Percentiles rank a stretch among this genome's conserved stretches.
Evolutionary conservation across 2,329 filamentous ascomycete genomes (phyloP).

Genomic region (Pestalotiopsis fici): DNA sequence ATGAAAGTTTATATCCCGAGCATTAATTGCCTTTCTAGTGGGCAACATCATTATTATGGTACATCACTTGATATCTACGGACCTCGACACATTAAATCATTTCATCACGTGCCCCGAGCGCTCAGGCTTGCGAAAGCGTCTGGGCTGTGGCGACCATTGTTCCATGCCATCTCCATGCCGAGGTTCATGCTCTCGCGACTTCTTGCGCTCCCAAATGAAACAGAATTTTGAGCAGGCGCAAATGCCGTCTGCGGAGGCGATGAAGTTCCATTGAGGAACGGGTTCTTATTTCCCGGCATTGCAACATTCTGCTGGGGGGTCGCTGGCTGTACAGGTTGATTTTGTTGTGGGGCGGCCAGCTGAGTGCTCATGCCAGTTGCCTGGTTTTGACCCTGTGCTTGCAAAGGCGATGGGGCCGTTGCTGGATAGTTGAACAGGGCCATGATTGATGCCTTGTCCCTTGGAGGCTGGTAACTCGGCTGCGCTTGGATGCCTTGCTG

Average conservation of each 20-base stretch:
- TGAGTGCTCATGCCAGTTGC: slow-evolving; percentile 27
- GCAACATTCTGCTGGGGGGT: slow-evolving; percentile 30
- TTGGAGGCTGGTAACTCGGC: slow-evolving; percentile 41
- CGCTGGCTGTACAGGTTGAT: slow-evolving; percentile 25
- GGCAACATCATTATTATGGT: slow-evolving; percentile 9
- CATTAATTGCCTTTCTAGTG: background rate
- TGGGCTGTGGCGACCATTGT: slow-evolving; percentile 73
- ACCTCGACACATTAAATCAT: slow-evolving; percentile 15
- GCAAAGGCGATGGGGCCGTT: slow-evolving; percentile 38
- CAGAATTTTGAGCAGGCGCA: slow-evolving; percentile 8
- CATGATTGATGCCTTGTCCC: slow-evolving; percentile 74
- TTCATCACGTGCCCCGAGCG: slow-evolving; percentile 52
- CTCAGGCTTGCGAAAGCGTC: slow-evolving; percentile 80
- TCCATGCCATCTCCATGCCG: slow-evolving; percentile 65
- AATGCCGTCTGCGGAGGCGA: background rate
- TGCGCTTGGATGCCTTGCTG: slow-evolving; percentile 20
- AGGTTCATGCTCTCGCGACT: slow-evolving; percentile 74
- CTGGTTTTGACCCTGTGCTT: slow-evolving; percentile 25
- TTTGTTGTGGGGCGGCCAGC: slow-evolving; percentile 21
- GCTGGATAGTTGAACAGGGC: slow-evolving; percentile 70
- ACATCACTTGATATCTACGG: slow-evolving; percentile 21
- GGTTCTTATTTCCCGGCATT: slow-evolving; percentile 53
- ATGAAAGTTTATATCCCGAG: background rate
- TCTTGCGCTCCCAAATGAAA: slow-evolving; percentile 27
- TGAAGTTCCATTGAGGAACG: slow-evolving; percentile 25